Evolutionary conservation across 108 stramenopile genomes (phyloP).

Genomic region (Phaeodactylum tricornutum): DNA sequence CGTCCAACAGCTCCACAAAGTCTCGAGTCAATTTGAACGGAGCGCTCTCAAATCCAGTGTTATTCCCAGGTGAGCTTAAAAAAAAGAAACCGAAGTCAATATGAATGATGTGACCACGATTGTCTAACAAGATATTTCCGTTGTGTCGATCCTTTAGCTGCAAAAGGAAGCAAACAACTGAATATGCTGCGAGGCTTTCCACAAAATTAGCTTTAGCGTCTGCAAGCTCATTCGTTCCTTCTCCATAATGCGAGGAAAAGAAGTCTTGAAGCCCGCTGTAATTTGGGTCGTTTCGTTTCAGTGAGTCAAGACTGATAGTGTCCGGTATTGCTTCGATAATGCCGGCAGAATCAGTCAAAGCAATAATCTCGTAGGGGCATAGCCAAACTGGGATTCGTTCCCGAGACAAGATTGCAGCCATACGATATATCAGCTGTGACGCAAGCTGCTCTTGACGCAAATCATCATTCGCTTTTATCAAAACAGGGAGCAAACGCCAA

Average conservation of each 20-base stretch:
- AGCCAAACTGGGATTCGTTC: conserved; percentile 84
- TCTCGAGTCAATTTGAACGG: conserved; percentile 97
- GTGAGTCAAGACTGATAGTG: conserved; percentile 84
- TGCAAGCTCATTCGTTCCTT: conserved; percentile 42
- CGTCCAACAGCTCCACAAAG: conserved; percentile 88
- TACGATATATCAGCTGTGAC: conserved; percentile 85
- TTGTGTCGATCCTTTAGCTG: conserved; percentile 98
- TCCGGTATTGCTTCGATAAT: conserved; percentile 95
- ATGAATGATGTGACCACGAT: conserved; percentile 90
- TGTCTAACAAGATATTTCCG: conserved; percentile 91
- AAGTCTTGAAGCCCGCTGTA: conserved; percentile 76
- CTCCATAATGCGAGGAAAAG: conserved; percentile 72
- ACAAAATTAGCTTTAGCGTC: conserved; percentile 87
- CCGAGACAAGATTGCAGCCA: conserved; percentile 78
- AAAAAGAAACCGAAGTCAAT: conserved; percentile 95
- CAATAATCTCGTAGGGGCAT: conserved; percentile 93
- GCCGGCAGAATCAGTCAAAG: conserved; percentile 79
- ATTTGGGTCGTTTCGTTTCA: conserved; percentile 81
- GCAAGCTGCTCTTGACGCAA: conserved; percentile 94
- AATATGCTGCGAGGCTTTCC: conserved; percentile 89
- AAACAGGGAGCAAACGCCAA: conserved; percentile 88
- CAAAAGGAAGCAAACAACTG: conserved; percentile 88
- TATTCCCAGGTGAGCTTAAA: conserved; percentile 88
- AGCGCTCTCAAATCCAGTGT: conserved; percentile 88
- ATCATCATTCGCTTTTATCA: conserved; percentile 97